Conservation (phyloP, 495 filamentous ascomycete genomes). For the Hypoxylon fragiforme region DNA sequence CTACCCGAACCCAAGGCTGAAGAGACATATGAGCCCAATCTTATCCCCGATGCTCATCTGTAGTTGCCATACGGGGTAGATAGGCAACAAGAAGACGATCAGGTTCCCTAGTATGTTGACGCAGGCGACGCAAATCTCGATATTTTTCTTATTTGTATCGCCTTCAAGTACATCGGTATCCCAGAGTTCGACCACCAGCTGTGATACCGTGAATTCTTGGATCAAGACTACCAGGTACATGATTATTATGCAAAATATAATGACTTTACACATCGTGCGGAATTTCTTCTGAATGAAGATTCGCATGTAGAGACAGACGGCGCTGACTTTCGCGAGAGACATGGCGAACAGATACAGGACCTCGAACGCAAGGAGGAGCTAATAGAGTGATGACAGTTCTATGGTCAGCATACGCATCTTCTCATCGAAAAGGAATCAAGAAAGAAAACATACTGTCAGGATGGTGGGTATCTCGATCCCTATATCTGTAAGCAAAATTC, state of each 20-base stretch:
- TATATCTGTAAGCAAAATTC: not conserved
- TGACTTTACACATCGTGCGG: conserved; percentile 12
- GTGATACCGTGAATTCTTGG: conserved; percentile 8
- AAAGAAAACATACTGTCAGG: conserved; percentile 10
- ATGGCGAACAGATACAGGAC: conserved; percentile 14
- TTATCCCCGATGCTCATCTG: conserved; percentile 41
- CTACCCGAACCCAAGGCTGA: conserved; percentile 44
- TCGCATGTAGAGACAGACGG: conserved; percentile 45
- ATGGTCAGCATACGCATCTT: too few species aligned
- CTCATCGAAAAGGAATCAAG: not conserved
- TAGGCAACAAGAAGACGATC: conserved; percentile 43
- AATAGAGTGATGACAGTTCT: not conserved
- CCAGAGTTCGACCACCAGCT: conserved; percentile 38
- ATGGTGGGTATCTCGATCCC: not conserved
- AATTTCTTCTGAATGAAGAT: conserved; percentile 35
- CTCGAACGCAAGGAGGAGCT: conserved; percentile 22
- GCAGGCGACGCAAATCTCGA: conserved; percentile 30
- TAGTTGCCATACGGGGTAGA: conserved; percentile 43
- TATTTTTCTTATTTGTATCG: not conserved
- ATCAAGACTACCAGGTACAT: conserved; percentile 8
- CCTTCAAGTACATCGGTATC: conserved; percentile 18
- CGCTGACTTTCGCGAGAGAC: conserved; percentile 42
- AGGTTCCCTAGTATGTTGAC: conserved; percentile 43
- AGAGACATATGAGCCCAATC: conserved; percentile 39
- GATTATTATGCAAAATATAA: conserved; percentile 29